Evolutionary conservation across 108 stramenopile species (phyloP).

Genomic region (Nitzschia sp.): DNA sequence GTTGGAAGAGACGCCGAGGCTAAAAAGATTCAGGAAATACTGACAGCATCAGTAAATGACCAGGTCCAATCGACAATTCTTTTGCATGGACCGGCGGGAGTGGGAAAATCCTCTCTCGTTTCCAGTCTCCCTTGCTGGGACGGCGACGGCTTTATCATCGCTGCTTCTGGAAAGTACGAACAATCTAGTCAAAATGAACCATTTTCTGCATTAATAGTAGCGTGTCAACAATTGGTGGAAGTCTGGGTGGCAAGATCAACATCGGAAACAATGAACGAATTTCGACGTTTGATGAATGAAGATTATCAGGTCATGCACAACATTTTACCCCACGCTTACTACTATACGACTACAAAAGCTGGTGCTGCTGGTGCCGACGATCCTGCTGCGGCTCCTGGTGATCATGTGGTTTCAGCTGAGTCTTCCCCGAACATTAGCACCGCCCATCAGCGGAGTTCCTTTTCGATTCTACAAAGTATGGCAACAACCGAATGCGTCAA

Average conservation of each 20-base stretch:
- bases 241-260: conserved; percentile 23
- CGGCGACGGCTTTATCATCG: conserved; percentile 27
- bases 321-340: conserved; percentile 22
- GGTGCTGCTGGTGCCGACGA: too few species aligned
- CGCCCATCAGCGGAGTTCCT: background rate
- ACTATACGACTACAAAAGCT: too few species aligned
- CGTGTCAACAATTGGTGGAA: conserved; percentile 13
- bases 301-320: conserved; percentile 27
- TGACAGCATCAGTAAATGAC: too few species aligned
- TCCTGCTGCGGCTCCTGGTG: background rate
- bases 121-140: conserved; percentile 18
- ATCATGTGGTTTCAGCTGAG: background rate
- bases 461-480: conserved; percentile 1
- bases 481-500: conserved; percentile 8
- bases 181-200: conserved; percentile 10
- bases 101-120: conserved; percentile 30
- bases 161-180: conserved; percentile 33
- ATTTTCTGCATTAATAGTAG: conserved; percentile 29
- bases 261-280: conserved; percentile 11
- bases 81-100: conserved; percentile 22
- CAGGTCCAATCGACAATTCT: conserved; percentile 3
- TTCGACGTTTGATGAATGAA: conserved; percentile 17
- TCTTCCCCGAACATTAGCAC: background rate
- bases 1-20: conserved; percentile 8
- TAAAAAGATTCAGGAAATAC: background rate